A percentile compares a stretch with the other conserved stretches of the same genome.
phyloP scores from a whole-genome alignment of 768 basidiomycete genomes.

The Grammothele lineata region DNA sequence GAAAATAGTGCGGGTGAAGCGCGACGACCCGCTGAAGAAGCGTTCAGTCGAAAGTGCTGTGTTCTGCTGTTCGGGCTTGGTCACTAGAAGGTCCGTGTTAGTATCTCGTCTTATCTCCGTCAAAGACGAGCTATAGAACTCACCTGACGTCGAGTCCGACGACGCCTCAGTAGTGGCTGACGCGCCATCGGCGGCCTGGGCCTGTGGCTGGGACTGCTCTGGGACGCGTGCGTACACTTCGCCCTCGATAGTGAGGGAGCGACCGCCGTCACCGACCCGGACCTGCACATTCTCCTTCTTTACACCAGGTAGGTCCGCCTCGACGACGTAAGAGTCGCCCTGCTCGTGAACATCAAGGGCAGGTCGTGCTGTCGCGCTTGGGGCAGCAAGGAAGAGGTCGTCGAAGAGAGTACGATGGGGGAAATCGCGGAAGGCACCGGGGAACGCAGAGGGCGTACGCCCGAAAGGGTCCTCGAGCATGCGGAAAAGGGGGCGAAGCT shows the following conservation, averaged over 20 bases:
- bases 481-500: slow-evolving; percentile 72
- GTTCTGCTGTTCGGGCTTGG: slow-evolving; percentile 18
- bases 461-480: slow-evolving; percentile 69
- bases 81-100: slow-evolving; percentile 9
- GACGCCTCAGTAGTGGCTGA: slow-evolving; percentile 12
- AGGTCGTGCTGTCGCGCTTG: slow-evolving; percentile 35
- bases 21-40: slow-evolving; percentile 46
- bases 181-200: slow-evolving; percentile 1
- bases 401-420: slow-evolving; percentile 39
- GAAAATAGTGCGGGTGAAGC: slow-evolving; percentile 70
- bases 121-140: slow-evolving; percentile 11
- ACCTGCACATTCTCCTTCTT: slow-evolving; percentile 74
- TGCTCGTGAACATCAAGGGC: slow-evolving; percentile 68
- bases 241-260: slow-evolving; percentile 71
- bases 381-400: slow-evolving; percentile 44
- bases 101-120: slow-evolving; percentile 15
- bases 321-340: slow-evolving; percentile 59
- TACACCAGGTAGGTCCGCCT: slow-evolving; percentile 77
- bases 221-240: slow-evolving; percentile 35
- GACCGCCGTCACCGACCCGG: slow-evolving; percentile 63
- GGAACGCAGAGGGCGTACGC: slow-evolving; percentile 27
- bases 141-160: slow-evolving; percentile 20
- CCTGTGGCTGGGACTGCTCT: slow-evolving; percentile 10
- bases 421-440: slow-evolving; percentile 17
- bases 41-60: slow-evolving; percentile 59